Evolutionary conservation across 2,329 filamentous ascomycete species (phyloP), one percentile per base, ranked within the genome.

Genomic region (Fusarium floridanum): DNA sequence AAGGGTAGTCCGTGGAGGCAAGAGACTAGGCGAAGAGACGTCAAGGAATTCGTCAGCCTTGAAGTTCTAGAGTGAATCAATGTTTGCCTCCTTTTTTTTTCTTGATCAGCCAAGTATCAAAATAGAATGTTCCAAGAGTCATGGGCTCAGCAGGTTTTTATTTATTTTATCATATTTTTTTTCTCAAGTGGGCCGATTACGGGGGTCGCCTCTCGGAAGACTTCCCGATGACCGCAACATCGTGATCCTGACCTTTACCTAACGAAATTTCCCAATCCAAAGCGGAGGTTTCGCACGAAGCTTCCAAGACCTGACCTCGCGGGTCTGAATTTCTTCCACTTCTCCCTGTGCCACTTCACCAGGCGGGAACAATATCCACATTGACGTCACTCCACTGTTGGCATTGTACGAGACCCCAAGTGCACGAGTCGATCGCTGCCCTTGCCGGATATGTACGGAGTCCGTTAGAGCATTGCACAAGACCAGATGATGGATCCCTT

Each of bases 81-180:
- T 41, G 22, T 27, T 59, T 37, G 55, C 32, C 36, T 59, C 56
- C 34, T 27, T 59, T 59, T 27, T 57, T 17, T 39, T 59, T 59
- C 37, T 17, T 27, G 36, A n/a, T 27, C 34, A 39, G 32, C 34
- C 34, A n/a, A 24, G 34, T 59, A 39, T 39, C 20, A 72, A 67
- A 74, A 72, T 74, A 72, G 72, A 74, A 74, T 34, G 27, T 41
- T 34, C 41, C 27, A 60, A 73, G 72, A 74, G 72, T 74, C 72
- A 74, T 73, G 72, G 64, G 72, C 67, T 67, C 66, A 63, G 72
- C 68, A 70, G 63, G 57, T 39, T 62, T 53, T 53, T 24, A 17
- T 61, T 27, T 62, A 27, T 55, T 22, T 22, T 27, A 24, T 17
- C 37, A 1, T 37, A 11, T 61, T 45, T 62, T 75, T 73, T 65